Percentiles rank a stretch among this genome's conserved stretches.
Evolutionary conservation across 2,329 filamentous ascomycete genomes (phyloP).

Genomic region (Emericellopsis cladophorae): DNA sequence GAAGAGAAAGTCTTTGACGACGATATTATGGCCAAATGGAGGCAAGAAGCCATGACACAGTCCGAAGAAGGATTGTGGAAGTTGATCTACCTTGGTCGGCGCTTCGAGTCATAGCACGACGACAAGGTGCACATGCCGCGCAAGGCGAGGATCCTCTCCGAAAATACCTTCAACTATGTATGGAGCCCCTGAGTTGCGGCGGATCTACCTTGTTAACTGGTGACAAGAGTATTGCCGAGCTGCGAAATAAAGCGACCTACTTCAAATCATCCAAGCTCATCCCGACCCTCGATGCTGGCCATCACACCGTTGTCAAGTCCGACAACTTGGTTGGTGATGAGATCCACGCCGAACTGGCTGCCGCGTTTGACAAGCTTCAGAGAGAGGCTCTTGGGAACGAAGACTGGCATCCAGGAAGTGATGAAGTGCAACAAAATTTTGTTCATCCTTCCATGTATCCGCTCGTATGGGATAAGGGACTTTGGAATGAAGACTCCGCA

Average conservation of each 20-base stretch:
- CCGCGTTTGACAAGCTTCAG: not conserved
- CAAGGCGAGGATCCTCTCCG: not conserved
- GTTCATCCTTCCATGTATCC: constrained; percentile 48
- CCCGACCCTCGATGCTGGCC: not conserved
- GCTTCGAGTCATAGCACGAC: not conserved
- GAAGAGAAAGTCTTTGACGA: constrained; percentile 8
- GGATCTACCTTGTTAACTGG: not conserved
- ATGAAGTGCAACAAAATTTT: constrained; percentile 39
- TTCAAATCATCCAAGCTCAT: not conserved
- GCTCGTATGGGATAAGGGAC: constrained; percentile 26
- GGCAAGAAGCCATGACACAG: constrained; percentile 4
- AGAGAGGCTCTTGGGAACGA: not conserved
- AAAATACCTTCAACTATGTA: not conserved
- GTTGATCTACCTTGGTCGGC: not conserved
- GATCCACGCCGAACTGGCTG: not conserved
- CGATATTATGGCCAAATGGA: constrained; percentile 8
- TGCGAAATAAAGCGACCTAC: constrained; percentile 1
- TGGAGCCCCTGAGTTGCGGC: not conserved
- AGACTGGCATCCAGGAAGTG: constrained; percentile 43
- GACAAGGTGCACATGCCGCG: not conserved
- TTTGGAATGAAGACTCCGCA: not conserved
- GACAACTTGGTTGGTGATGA: not conserved
- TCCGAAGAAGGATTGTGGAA: not conserved
- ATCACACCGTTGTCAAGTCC: not conserved
- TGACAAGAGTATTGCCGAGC: not conserved